A percentile compares a stretch with the other conserved stretches of the same genome.
Evolutionary conservation across 331 rosid genomes (phyloP).

Genomic region (Malus hybrid): DNA sequence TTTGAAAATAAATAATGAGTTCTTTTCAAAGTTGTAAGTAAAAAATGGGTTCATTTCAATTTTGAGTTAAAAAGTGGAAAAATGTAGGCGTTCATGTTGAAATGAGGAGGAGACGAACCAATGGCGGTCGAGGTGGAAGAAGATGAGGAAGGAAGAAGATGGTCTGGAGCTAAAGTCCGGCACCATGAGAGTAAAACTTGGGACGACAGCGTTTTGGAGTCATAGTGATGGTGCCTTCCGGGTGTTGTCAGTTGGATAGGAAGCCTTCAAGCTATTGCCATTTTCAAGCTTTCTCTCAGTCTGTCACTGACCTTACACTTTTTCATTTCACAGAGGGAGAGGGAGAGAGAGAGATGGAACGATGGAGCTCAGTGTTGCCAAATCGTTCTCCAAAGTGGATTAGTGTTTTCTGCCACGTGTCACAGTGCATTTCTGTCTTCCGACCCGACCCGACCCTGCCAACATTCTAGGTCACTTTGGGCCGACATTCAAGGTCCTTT

Average conservation of each 20-base stretch:
- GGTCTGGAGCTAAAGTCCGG: slow-evolving; percentile 25
- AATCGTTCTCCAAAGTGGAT: slow-evolving; percentile 37
- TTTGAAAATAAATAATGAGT: neutral
- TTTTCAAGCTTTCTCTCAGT: neutral
- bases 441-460: neutral
- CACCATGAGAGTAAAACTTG: slow-evolving; percentile 26
- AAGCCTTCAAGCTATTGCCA: slow-evolving; percentile 42
- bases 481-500: too few species aligned
- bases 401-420: slow-evolving; percentile 20
- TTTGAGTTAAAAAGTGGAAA: too few species aligned
- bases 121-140: slow-evolving; percentile 12
- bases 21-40: neutral
- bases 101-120: neutral
- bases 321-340: neutral
- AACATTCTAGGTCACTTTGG: neutral
- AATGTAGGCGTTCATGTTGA: neutral
- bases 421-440: neutral
- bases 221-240: slow-evolving; percentile 7
- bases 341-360: slow-evolving; percentile 1
- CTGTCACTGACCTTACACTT: slow-evolving; percentile 4
- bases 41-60: too few species aligned
- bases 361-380: slow-evolving; percentile 30
- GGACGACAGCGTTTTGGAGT: neutral
- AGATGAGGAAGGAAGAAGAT: slow-evolving; percentile 10
- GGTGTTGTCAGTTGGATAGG: slow-evolving; percentile 36